A percentile compares a stretch with the other conserved stretches of the same genome.
Conservation (phyloP, 495 filamentous ascomycete species). For the Xylaria bambusicola region DNA sequence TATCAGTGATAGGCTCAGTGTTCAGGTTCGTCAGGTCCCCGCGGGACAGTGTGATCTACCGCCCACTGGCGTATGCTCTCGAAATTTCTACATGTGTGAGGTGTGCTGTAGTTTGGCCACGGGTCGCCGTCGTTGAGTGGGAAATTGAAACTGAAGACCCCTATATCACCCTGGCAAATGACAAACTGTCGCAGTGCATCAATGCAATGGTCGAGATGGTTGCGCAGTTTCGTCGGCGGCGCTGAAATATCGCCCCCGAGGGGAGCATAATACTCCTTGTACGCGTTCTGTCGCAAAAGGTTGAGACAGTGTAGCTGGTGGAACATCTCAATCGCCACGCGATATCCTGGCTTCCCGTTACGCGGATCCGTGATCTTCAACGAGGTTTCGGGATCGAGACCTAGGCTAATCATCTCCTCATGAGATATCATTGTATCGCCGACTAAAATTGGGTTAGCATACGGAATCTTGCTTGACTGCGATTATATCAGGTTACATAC, state of each 20-base stretch:
- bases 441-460: no score
- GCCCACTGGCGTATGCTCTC: conserved; percentile 52
- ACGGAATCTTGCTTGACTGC: no score
- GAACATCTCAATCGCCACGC: conserved; percentile 57
- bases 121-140: conserved; percentile 41
- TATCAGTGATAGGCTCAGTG: no score
- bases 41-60: conserved; percentile 49
- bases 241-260: conserved; percentile 40
- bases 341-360: conserved; percentile 51
- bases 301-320: conserved; percentile 60
- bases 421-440: conserved; percentile 55
- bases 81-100: conserved; percentile 53
- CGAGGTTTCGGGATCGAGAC: conserved; percentile 44
- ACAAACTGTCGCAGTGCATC: conserved; percentile 52
- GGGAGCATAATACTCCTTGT: conserved; percentile 50
- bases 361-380: conserved; percentile 51
- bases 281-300: conserved; percentile 49
- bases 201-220: conserved; percentile 51
- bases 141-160: conserved; percentile 53
- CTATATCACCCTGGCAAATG: conserved; percentile 53
- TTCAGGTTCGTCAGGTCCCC: conserved; percentile 32
- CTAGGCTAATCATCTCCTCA: conserved; percentile 48
- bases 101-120: conserved; percentile 52
- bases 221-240: conserved; percentile 30
- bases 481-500: no score